phyloP scores from a whole-genome alignment of 306 rosid species.

The Boehmeria nivea region DNA sequence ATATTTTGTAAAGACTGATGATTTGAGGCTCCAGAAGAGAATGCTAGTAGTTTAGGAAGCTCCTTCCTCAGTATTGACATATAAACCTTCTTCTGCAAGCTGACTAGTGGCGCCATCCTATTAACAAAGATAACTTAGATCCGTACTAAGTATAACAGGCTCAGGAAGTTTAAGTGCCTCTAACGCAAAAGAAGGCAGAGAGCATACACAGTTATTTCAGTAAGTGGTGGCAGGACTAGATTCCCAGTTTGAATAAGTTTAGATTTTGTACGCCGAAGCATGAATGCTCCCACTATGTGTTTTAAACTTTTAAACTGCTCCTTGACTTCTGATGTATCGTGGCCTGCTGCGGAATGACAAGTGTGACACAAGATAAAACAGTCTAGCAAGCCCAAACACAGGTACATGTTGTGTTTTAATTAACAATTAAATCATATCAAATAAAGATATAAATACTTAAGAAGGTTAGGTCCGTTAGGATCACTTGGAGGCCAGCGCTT shows the following conservation, averaged over 20 bases:
- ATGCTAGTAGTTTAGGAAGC: constrained; percentile 66
- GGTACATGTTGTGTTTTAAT: too few relatives aligned
- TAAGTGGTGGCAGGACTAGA: constrained; percentile 76
- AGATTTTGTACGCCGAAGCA: constrained; percentile 85
- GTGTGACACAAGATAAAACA: neutral
- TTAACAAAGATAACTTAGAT: constrained; percentile 23
- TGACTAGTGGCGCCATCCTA: constrained; percentile 74
- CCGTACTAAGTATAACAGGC: neutral
- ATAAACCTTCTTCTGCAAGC: constrained; percentile 80
- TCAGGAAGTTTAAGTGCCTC: neutral
- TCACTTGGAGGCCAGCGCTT: neutral
- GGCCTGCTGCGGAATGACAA: constrained; percentile 40
- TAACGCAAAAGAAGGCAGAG: constrained; percentile 12
- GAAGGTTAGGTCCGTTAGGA: too few relatives aligned
- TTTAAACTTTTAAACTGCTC: constrained; percentile 51
- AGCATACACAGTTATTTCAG: constrained; percentile 75
- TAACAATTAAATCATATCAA: too few relatives aligned
- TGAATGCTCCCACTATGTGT: constrained; percentile 65
- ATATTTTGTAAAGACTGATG: constrained; percentile 78
- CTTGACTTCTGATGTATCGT: constrained; percentile 39
- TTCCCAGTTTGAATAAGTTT: constrained; percentile 70
- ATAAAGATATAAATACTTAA: too few relatives aligned
- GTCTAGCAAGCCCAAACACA: neutral
- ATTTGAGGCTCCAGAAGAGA: constrained; percentile 71
- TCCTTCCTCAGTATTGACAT: constrained; percentile 84